Conservation (phyloP, 176 grass and related monocot genomes). For the Eleusine coracana region DNA sequence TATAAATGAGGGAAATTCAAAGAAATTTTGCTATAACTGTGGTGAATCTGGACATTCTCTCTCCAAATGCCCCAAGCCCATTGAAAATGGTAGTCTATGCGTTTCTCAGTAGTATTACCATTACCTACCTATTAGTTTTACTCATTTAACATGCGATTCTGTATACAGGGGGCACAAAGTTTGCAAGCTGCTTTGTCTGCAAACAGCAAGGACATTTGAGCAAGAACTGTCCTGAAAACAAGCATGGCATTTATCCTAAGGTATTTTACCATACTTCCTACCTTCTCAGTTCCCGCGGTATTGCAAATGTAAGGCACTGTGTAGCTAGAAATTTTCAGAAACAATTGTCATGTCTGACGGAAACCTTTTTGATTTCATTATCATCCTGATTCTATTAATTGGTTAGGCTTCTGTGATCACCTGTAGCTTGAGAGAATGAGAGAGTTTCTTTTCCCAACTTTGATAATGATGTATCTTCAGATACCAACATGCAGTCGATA, state of each 20-base stretch:
- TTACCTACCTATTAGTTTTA: constrained; percentile 19
- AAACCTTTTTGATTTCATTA: background rate
- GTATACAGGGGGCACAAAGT: constrained; percentile 75
- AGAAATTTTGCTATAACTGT: constrained; percentile 93
- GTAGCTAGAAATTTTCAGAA: background rate
- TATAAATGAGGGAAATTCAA: constrained; percentile 59
- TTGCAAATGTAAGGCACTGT: background rate
- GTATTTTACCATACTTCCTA: constrained; percentile 38
- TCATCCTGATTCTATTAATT: background rate
- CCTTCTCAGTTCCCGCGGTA: constrained; percentile 19
- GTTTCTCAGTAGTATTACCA: constrained; percentile 18
- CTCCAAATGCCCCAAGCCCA: constrained; percentile 73
- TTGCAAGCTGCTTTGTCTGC: constrained; percentile 90
- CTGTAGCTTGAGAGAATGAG: background rate
- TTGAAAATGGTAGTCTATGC: constrained; percentile 66
- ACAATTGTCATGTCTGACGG: constrained; percentile 1
- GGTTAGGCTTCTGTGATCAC: background rate
- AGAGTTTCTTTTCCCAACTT: background rate
- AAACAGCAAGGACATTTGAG: constrained; percentile 85
- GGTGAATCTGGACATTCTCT: constrained; percentile 81
- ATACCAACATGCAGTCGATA: background rate
- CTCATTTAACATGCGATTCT: constrained; percentile 21
- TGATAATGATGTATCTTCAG: background rate
- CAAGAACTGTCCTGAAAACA: constrained; percentile 84
- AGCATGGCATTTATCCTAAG: constrained; percentile 95